A percentile compares a stretch with the other conserved stretches of the same genome.
These are phyloP conservation scores for Colletotrichum destructivum DNA, from an alignment of 2,329 filamentous ascomycete species.

Conservation along the genomic window DNA sequence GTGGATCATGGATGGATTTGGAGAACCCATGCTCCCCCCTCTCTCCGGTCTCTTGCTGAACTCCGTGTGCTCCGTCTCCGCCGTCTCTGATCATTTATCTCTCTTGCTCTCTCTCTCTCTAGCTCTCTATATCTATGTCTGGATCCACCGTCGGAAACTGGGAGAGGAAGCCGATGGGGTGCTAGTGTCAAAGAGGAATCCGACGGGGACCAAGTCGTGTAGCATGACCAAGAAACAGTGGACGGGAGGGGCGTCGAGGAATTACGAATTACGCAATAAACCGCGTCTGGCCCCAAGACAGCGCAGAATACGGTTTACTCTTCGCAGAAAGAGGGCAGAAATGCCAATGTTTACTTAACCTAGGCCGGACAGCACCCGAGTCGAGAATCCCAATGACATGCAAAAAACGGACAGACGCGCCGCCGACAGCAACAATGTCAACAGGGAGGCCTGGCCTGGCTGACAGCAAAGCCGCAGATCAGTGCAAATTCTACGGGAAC, in stretches of 20 bases:
- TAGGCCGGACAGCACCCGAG: conserved; percentile 1
- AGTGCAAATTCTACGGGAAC: not conserved
- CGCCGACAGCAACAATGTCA: not conserved
- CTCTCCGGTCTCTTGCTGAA: not conserved
- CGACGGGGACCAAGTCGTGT: not conserved
- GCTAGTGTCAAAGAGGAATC: conserved; percentile 15
- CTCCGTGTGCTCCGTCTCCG: conserved; percentile 1
- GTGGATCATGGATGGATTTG: not conserved
- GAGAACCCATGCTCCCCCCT: not conserved
- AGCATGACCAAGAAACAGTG: conserved; percentile 6
- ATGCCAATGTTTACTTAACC: not conserved
- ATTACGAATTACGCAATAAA: not conserved
- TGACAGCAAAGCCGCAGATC: too few species aligned
- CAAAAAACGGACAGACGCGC: not conserved
- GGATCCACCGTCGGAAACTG: conserved; percentile 16
- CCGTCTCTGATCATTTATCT: not conserved
- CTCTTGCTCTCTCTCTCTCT: not conserved
- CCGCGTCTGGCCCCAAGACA: not conserved
- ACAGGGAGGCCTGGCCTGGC: conserved; percentile 1
- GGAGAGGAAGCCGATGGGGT: conserved; percentile 20
- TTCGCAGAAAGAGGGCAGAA: not conserved
- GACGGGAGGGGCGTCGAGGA: conserved; percentile 17
- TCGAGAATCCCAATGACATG: conserved; percentile 26
- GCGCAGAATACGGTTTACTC: too few species aligned
- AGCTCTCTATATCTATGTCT: not conserved